A percentile compares a stretch with the other conserved stretches of the same genome.
phyloP scores from a whole-genome alignment of 1,284 basidiomycete species.

The Cystobasidium sp. region DNA sequence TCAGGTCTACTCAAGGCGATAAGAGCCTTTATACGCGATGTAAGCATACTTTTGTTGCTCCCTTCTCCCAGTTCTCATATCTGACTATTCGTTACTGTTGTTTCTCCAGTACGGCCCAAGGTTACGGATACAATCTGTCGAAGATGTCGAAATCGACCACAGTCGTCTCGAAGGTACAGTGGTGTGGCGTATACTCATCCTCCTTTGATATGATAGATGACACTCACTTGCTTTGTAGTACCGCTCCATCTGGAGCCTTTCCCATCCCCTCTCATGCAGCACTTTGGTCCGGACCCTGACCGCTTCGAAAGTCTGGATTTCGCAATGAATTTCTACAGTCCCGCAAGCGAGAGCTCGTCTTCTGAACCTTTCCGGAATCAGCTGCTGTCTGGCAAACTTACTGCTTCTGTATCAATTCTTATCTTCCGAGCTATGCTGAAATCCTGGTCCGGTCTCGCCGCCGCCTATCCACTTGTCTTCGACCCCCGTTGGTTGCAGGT shows the following conservation, averaged over 20 bases:
- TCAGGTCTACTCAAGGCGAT: constrained; percentile 4
- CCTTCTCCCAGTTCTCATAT: not conserved
- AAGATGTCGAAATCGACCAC: not conserved
- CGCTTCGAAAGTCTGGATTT: constrained; percentile 5
- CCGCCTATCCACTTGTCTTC: constrained; percentile 26
- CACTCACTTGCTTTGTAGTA: not conserved
- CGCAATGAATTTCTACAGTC: not conserved
- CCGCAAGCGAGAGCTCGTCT: not conserved
- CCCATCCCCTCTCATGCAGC: not conserved
- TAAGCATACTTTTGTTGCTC: not conserved
- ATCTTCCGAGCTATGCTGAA: constrained; percentile 20
- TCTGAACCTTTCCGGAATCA: not conserved
- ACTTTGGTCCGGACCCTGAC: not conserved
- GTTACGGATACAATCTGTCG: not conserved
- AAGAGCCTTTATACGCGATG: not conserved
- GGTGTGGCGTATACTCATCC: not conserved
- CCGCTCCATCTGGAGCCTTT: constrained; percentile 12
- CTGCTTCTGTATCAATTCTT: constrained; percentile 1
- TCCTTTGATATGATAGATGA: not conserved
- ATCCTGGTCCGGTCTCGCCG: not conserved
- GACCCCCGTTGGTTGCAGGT: constrained; percentile 15
- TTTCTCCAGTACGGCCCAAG: not conserved
- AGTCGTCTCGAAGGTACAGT: not conserved
- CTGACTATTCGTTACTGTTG: not conserved
- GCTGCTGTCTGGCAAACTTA: not conserved